A percentile compares a stretch with the other conserved stretches of the same genome.
Evolutionary conservation across 352 stramenopile species (phyloP).

Genomic region (Phytophthora kernoviae): DNA sequence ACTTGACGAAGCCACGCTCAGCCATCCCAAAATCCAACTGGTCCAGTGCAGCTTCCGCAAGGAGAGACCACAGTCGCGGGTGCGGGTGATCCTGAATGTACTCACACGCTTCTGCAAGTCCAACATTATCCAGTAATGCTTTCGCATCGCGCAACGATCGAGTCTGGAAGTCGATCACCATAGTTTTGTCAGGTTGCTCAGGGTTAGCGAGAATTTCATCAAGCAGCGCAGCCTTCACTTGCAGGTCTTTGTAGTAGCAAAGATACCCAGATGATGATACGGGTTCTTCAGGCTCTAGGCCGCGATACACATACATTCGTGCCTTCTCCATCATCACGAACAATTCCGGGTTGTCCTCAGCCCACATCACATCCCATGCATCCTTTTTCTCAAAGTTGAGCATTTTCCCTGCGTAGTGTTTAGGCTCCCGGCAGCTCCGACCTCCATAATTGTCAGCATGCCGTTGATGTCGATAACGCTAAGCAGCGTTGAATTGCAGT

Average conservation of each 20-base stretch:
- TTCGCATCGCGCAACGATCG: slow-evolving; percentile 85
- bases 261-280: slow-evolving; percentile 90
- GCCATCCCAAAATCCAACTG: slow-evolving; percentile 92
- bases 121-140: slow-evolving; percentile 85
- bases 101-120: slow-evolving; percentile 73
- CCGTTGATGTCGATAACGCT: slow-evolving; percentile 91
- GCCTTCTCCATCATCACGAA: slow-evolving; percentile 95
- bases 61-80: slow-evolving; percentile 83
- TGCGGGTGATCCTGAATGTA: slow-evolving; percentile 90
- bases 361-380: slow-evolving; percentile 92
- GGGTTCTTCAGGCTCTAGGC: slow-evolving; percentile 88
- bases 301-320: slow-evolving; percentile 90
- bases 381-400: slow-evolving; percentile 88
- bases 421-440: slow-evolving; percentile 60
- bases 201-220: slow-evolving; percentile 88
- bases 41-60: slow-evolving; percentile 90
- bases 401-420: slow-evolving; percentile 75
- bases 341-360: slow-evolving; percentile 91
- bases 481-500: slow-evolving; percentile 89
- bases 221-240: slow-evolving; percentile 84
- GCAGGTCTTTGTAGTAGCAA: slow-evolving; percentile 87
- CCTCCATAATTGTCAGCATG: slow-evolving; percentile 88
- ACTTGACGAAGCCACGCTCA: slow-evolving; percentile 92
- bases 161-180: slow-evolving; percentile 91
- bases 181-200: slow-evolving; percentile 74